Base-by-base conservation (phyloP, 768 basidiomycete genomes). In the Lanmaoa pseudosensibilis region DNA sequence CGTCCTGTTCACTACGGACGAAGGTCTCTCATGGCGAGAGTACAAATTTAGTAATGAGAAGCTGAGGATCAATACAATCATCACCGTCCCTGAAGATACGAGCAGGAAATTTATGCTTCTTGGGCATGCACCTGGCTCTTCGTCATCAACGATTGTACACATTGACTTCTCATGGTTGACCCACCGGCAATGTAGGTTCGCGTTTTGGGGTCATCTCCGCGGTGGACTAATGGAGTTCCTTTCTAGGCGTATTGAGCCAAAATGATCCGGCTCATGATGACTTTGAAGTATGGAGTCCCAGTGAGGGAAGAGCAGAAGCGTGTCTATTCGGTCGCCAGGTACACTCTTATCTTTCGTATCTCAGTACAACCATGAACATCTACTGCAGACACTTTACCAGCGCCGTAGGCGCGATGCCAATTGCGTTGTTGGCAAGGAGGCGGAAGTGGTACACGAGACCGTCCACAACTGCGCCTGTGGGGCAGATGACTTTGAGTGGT, bases 231-330 rank as follows among this genome's bases (percentile, higher is more conserved):
- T 25, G 18, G 30, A 16, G 37, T 41, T 11, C 51, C 23, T 36
- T 53, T 36, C 2, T 58, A 96, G 94, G 95, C 71, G 73, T 78
- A 1, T 74, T 95, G 45, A 83, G 80, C 56, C 49, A 81, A 5
- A 81, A 93, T 1, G 75, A 97, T 65, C 87, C 94, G 8, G 80
- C 79, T 18, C 75, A 87, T 38, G 95, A 98, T 67, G 97, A 99
- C 74, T 98, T 98, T 68, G 95, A 98, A 69, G 74, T 97, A 2
- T 98, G 97, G 97, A 94, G 90, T 68, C 97, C 96, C 0, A 92
- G 90, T 55, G 89, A 95, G 66, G 86, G 86, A 45, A 84, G 97
- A n/a, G 75, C 81, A 34, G 94, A 98, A 66, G 77, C 77, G 9
- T 99, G 97, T 73, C 75, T 98, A 27, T 99, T 98, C 61, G 97